phyloP scores from a whole-genome alignment of 805 yeast genomes.

The Candida broadrunensis region DNA sequence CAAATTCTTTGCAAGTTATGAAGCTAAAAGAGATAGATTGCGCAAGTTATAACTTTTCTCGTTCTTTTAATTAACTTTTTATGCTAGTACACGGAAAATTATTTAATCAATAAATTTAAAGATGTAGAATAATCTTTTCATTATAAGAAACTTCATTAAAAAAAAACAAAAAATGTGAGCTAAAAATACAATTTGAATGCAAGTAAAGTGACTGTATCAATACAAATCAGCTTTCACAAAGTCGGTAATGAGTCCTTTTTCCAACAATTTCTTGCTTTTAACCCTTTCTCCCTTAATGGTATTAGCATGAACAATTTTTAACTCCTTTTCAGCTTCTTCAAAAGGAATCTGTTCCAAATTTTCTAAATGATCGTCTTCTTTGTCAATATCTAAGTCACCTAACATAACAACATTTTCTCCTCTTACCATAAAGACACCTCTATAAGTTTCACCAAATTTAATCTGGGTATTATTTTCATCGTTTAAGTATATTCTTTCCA shows the following conservation, averaged over 20 bases:
- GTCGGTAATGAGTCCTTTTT: constrained; percentile 57
- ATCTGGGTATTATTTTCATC: constrained; percentile 37
- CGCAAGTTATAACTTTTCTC: constrained; percentile 23
- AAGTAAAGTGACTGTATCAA: too few relatives aligned
- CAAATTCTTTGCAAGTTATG: constrained; percentile 26
- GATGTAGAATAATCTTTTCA: neutral
- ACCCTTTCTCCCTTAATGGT: constrained; percentile 40
- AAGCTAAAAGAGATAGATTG: constrained; percentile 15
- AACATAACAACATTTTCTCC: constrained; percentile 94
- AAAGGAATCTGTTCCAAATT: constrained; percentile 58
- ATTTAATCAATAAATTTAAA: neutral
- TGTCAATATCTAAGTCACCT: constrained; percentile 90
- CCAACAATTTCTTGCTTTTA: constrained; percentile 47
- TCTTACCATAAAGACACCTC: constrained; percentile 84
- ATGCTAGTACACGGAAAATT: neutral
- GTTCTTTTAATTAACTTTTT: too few relatives aligned
- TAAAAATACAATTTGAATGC: neutral
- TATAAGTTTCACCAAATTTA: constrained; percentile 68
- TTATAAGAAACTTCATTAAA: neutral
- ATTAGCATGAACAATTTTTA: constrained; percentile 23
- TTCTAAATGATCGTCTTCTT: constrained; percentile 68
- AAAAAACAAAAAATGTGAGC: neutral
- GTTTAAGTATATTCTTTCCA: constrained; percentile 73
- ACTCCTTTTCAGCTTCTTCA: constrained; percentile 53
- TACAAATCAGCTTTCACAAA: constrained; percentile 54